Conservation (phyloP, 2,329 filamentous ascomycete genomes). For the Fusarium metavorans region DNA sequence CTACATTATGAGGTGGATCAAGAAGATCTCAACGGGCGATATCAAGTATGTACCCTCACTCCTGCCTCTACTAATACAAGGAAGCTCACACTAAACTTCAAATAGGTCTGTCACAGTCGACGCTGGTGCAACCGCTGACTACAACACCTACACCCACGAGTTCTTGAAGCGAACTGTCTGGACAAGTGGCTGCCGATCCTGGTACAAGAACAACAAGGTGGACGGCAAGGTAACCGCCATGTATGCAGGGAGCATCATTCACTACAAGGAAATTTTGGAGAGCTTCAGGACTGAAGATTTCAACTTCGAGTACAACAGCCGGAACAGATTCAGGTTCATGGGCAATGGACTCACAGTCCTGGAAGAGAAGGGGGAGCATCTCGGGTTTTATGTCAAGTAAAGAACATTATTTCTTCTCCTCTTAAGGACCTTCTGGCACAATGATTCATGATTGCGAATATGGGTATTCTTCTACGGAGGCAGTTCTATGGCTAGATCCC, state of each 20-base stretch:
- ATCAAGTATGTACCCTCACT: neutral
- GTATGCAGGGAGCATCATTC: neutral
- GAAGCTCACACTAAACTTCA: neutral
- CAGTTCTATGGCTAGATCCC: neutral
- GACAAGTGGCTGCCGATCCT: neutral
- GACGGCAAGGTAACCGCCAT: neutral
- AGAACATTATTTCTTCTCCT: too few relatives aligned
- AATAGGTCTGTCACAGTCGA: neutral
- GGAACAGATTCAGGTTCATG: neutral
- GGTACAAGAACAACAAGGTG: neutral
- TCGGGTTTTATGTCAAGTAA: neutral
- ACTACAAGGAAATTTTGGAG: neutral
- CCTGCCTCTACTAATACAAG: neutral
- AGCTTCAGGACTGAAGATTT: neutral
- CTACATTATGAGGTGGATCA: neutral
- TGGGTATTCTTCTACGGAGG: neutral
- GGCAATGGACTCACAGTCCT: neutral
- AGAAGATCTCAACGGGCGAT: neutral
- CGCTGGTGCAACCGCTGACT: neutral
- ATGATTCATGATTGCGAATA: too few relatives aligned
- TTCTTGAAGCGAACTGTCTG: neutral
- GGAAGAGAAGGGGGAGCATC: neutral
- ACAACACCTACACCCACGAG: neutral
- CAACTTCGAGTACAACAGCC: neutral
- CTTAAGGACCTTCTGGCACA: too few relatives aligned